Conservation (phyloP, 441 rosid genomes). For the Bruguiera hainesii region DNA sequence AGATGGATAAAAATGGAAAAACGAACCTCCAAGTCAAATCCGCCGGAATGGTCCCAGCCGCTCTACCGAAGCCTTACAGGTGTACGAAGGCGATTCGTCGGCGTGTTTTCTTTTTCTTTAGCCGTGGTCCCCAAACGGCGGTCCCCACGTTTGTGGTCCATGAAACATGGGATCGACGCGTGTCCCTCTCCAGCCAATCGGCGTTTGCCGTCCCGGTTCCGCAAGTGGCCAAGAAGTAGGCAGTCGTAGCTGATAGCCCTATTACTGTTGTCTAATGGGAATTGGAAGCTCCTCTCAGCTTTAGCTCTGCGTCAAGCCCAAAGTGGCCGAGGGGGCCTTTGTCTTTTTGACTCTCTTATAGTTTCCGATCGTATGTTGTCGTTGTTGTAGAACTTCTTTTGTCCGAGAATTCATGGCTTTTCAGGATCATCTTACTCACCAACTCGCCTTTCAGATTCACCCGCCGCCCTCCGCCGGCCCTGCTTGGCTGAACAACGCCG, state of each 20-base stretch:
- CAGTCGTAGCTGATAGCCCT: not conserved
- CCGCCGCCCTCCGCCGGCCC: constrained; percentile 23
- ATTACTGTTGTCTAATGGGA: not conserved
- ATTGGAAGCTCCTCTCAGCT: not conserved
- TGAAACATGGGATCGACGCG: constrained; percentile 23
- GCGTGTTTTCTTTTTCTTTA: not conserved
- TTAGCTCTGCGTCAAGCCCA: not conserved
- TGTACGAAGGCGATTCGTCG: constrained; percentile 6
- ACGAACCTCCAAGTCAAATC: constrained; percentile 1
- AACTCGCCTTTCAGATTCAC: constrained; percentile 25
- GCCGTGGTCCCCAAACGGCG: not conserved
- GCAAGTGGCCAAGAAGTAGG: constrained; percentile 16
- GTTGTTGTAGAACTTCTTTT: not conserved
- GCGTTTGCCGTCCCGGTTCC: constrained; percentile 12
- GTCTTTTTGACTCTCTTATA: too few species aligned
- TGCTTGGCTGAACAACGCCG: constrained; percentile 38
- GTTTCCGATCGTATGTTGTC: not conserved
- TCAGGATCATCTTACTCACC: constrained; percentile 24
- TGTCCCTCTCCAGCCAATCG: not conserved
- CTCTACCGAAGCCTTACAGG: constrained; percentile 4
- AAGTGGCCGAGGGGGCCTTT: not conserved
- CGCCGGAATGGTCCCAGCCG: constrained; percentile 4
- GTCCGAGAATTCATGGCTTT: constrained; percentile 23
- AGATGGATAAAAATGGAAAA: too few species aligned
- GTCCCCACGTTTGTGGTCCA: constrained; percentile 35